phyloP scores from a whole-genome alignment of 2,329 filamentous ascomycete genomes.

The Zymoseptoria brevis region DNA sequence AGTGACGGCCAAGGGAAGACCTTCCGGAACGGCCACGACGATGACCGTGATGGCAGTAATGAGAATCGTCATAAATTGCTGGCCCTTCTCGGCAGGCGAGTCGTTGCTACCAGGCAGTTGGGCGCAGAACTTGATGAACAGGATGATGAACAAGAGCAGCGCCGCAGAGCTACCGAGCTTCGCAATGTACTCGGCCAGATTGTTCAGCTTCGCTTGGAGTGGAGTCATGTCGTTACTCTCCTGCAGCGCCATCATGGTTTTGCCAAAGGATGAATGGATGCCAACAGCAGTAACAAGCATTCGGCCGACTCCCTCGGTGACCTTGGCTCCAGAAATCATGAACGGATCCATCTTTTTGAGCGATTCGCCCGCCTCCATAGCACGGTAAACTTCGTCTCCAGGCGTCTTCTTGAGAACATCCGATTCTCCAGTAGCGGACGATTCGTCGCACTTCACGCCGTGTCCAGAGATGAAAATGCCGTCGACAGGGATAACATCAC shows the following conservation, averaged over 20 bases:
- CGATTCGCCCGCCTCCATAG: slow-evolving; percentile 54
- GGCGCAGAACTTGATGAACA: slow-evolving; percentile 79
- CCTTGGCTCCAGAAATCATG: slow-evolving; percentile 78
- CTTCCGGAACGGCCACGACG: slow-evolving; percentile 62
- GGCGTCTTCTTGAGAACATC: slow-evolving; percentile 61
- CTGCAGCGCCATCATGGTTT: slow-evolving; percentile 69
- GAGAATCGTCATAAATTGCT: slow-evolving; percentile 57
- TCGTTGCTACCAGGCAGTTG: slow-evolving; percentile 48
- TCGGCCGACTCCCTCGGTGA: slow-evolving; percentile 66
- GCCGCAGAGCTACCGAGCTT: slow-evolving; percentile 70
- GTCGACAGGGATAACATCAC: slow-evolving; percentile 64
- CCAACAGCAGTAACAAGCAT: slow-evolving; percentile 70
- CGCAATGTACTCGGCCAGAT: slow-evolving; percentile 72
- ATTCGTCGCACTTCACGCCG: slow-evolving; percentile 65
- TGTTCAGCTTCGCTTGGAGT: slow-evolving; percentile 68
- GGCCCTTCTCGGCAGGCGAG: slow-evolving; percentile 65
- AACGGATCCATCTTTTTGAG: slow-evolving; percentile 69
- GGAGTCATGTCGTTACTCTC: slow-evolving; percentile 72
- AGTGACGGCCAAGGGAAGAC: slow-evolving; percentile 59
- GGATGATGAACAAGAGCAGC: slow-evolving; percentile 70
- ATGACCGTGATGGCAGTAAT: slow-evolving; percentile 60
- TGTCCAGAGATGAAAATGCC: slow-evolving; percentile 63
- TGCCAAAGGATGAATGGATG: slow-evolving; percentile 65
- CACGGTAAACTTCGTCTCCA: slow-evolving; percentile 57
- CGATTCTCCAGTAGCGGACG: slow-evolving; percentile 68